A percentile compares a stretch with the other conserved stretches of the same genome.
These are phyloP conservation scores for Sporothrix humicola DNA, from an alignment of 2,329 filamentous ascomycete genomes.

Conservation along the genomic window DNA sequence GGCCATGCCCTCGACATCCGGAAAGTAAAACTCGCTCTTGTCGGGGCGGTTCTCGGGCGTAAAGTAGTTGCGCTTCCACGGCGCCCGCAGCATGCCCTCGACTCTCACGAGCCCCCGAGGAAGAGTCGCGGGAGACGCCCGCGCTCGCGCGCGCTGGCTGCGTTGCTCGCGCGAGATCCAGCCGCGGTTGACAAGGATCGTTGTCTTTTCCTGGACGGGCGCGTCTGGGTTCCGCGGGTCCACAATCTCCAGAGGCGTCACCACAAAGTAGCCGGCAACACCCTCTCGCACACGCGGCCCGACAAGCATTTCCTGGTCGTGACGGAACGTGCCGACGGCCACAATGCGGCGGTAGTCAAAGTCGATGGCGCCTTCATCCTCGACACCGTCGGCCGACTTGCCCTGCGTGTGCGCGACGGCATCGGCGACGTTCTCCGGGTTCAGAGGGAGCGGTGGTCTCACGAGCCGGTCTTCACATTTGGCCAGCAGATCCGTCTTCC, in stretches of 20 bases:
- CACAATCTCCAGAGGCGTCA: constrained; percentile 78
- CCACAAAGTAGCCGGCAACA: constrained; percentile 85
- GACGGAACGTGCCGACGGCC: constrained; percentile 74
- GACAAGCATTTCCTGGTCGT: constrained; percentile 96
- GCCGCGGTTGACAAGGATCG: constrained; percentile 82
- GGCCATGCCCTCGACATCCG: constrained; percentile 92
- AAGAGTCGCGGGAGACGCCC: constrained; percentile 65
- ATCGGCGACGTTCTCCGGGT: constrained; percentile 79
- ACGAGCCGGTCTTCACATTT: constrained; percentile 91
- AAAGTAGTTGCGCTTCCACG: constrained; percentile 98
- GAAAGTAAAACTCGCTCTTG: constrained; percentile 89
- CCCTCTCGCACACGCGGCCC: constrained; percentile 89
- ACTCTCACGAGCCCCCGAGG: constrained; percentile 75
- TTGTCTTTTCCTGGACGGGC: constrained; percentile 41
- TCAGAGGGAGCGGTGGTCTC: constrained; percentile 78
- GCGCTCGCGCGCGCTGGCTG: constrained; percentile 65
- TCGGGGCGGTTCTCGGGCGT: constrained; percentile 89
- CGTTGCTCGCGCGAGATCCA: constrained; percentile 85
- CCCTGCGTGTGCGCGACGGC: constrained; percentile 63
- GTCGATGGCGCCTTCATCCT: constrained; percentile 45
- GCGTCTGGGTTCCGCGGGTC: background rate
- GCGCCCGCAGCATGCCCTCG: constrained; percentile 83
- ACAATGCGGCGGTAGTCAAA: constrained; percentile 91
- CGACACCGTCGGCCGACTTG: constrained; percentile 19
- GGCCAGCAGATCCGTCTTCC: constrained; percentile 92